These are phyloP conservation scores for Phalaenopsis aphrodite DNA, from an alignment of 106 monocot genomes.

Conservation along the genomic window DNA sequence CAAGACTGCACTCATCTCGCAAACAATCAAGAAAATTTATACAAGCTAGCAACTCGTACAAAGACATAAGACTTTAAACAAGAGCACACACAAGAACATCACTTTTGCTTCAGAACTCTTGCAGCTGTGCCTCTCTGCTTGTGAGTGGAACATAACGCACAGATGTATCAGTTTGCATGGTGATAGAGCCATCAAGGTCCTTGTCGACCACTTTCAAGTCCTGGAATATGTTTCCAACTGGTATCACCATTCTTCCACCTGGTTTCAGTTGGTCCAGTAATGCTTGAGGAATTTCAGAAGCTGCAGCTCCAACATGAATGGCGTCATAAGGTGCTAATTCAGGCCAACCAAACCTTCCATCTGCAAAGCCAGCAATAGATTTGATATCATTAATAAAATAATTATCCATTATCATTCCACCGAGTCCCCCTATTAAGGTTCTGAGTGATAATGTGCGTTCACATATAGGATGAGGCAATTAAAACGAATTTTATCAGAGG, in stretches of 20 bases:
- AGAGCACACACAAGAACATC: too few species aligned
- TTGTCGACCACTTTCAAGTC: constrained; percentile 74
- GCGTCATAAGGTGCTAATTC: constrained; percentile 64
- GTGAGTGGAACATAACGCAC: constrained; percentile 82
- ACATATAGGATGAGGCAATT: too few species aligned
- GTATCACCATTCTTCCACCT: constrained; percentile 87
- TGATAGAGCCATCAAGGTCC: constrained; percentile 58
- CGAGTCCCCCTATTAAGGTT: too few species aligned
- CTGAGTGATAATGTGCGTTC: too few species aligned
- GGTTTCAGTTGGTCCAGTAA: constrained; percentile 75
- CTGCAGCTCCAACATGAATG: constrained; percentile 78
- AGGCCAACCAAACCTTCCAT: constrained; percentile 70
- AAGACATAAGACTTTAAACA: too few species aligned
- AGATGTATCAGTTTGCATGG: constrained; percentile 36
- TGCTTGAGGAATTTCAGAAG: constrained; percentile 47
- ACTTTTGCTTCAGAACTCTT: not conserved
- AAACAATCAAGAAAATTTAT: too few species aligned
- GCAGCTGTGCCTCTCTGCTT: constrained; percentile 52
- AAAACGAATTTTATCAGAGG: too few species aligned
- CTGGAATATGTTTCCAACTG: constrained; percentile 61
- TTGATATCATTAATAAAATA: not conserved
- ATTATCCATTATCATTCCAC: too few species aligned
- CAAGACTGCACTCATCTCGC: too few species aligned
- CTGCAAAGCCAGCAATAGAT: constrained; percentile 18
- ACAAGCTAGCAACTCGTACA: too few species aligned